Percentiles rank a stretch among this genome's conserved stretches.
Evolutionary conservation across 2,329 filamentous ascomycete species (phyloP).

Genomic region (Tolypocladium amazonense): DNA sequence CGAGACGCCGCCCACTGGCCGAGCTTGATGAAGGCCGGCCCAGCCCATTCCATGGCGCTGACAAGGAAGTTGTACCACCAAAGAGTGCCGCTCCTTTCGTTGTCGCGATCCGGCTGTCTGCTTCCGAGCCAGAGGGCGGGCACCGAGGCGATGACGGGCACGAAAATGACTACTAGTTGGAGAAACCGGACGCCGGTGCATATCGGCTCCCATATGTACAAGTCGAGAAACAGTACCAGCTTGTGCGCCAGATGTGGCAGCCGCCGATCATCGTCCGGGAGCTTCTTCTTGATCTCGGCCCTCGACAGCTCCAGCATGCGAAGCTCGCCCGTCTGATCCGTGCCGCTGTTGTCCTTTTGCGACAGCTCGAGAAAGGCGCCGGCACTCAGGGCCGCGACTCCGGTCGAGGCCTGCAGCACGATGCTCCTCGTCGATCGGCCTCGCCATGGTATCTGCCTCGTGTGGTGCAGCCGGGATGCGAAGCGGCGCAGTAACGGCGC

Average conservation of each 20-base stretch:
- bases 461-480: slow-evolving; percentile 14
- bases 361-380: slow-evolving; percentile 48
- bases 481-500: slow-evolving; percentile 10
- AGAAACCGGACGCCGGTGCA: slow-evolving; percentile 82
- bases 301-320: slow-evolving; percentile 81
- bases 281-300: slow-evolving; percentile 61
- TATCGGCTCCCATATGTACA: slow-evolving; percentile 72
- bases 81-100: slow-evolving; percentile 70
- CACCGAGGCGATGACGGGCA: slow-evolving; percentile 74
- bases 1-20: slow-evolving; percentile 97
- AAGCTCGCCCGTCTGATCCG: slow-evolving; percentile 59
- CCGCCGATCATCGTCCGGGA: slow-evolving; percentile 51
- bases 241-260: slow-evolving; percentile 46
- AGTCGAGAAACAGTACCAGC: slow-evolving; percentile 57
- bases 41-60: slow-evolving; percentile 79
- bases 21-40: slow-evolving; percentile 96
- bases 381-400: slow-evolving; percentile 37
- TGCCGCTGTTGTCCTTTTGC: slow-evolving; percentile 38
- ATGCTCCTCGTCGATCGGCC: slow-evolving; percentile 11
- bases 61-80: slow-evolving; percentile 96
- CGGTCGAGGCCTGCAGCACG: slow-evolving; percentile 27
- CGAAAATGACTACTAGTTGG: slow-evolving; percentile 78
- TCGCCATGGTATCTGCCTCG: slow-evolving; percentile 16
- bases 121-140: slow-evolving; percentile 73
- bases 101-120: slow-evolving; percentile 51